These are phyloP conservation scores for Luvunga scandens DNA, from an alignment of 345 rosid species.

Conservation along the genomic window DNA sequence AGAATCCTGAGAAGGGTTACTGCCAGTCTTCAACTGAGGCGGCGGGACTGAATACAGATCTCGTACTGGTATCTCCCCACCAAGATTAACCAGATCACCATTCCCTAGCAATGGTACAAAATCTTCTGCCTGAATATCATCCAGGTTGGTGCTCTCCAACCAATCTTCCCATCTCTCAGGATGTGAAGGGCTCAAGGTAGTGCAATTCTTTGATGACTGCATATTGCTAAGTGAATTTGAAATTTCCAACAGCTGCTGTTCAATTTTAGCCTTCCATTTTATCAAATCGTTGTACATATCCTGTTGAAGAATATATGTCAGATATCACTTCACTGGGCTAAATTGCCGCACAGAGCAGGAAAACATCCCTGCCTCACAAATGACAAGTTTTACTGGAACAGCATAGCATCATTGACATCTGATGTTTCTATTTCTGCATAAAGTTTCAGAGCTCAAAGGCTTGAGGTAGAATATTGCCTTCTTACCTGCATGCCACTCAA, in stretches of 20 bases:
- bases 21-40: slow-evolving; percentile 43
- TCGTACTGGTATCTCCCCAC: slow-evolving; percentile 33
- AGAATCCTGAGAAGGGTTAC: slow-evolving; percentile 38
- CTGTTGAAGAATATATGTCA: slow-evolving; percentile 31
- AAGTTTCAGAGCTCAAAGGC: slow-evolving; percentile 1
- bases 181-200: slow-evolving; percentile 44
- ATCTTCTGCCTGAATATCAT: slow-evolving; percentile 55
- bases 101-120: slow-evolving; percentile 56
- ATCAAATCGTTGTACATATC: slow-evolving; percentile 51
- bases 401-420: neutral
- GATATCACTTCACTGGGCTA: neutral
- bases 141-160: slow-evolving; percentile 62
- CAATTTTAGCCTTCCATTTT: slow-evolving; percentile 65
- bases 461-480: neutral
- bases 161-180: slow-evolving; percentile 84
- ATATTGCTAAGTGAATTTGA: slow-evolving; percentile 46
- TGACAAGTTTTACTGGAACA: neutral
- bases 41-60: slow-evolving; percentile 33
- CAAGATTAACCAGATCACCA: slow-evolving; percentile 39
- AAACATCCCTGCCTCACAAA: neutral
- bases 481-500: slow-evolving; percentile 71
- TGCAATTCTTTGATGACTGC: slow-evolving; percentile 54
- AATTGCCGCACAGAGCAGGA: neutral
- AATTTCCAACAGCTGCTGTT: slow-evolving; percentile 64
- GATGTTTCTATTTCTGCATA: neutral